phyloP scores from a whole-genome alignment of 768 basidiomycete genomes.

The Tylopilus rubrobrunneus region DNA sequence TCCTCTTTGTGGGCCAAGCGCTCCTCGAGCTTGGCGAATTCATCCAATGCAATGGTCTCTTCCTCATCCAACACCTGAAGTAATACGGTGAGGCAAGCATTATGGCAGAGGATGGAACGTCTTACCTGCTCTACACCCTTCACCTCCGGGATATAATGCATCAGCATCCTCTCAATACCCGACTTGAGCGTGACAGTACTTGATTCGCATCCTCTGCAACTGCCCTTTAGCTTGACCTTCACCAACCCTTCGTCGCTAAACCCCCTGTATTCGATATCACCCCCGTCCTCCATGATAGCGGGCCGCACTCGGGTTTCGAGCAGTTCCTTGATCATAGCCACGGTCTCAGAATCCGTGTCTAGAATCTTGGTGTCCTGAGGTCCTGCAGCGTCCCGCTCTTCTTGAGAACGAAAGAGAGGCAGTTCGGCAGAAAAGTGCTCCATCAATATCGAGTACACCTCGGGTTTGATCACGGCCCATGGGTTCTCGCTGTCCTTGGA shows the following conservation, averaged over 20 bases:
- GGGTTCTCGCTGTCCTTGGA: slow-evolving; percentile 82
- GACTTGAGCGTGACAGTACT: slow-evolving; percentile 94
- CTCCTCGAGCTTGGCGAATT: slow-evolving; percentile 85
- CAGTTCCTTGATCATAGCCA: slow-evolving; percentile 98
- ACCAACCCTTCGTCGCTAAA: slow-evolving; percentile 85
- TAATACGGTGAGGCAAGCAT: slow-evolving; percentile 6
- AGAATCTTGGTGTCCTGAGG: slow-evolving; percentile 92
- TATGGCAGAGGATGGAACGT: not conserved
- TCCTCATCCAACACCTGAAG: slow-evolving; percentile 83
- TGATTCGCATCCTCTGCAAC: slow-evolving; percentile 92
- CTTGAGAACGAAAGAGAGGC: slow-evolving; percentile 78
- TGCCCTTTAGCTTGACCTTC: slow-evolving; percentile 89
- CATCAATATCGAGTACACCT: slow-evolving; percentile 95
- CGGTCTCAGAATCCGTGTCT: slow-evolving; percentile 92
- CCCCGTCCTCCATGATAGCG: slow-evolving; percentile 98
- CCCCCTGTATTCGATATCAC: slow-evolving; percentile 94
- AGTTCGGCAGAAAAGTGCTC: slow-evolving; percentile 94
- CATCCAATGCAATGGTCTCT: slow-evolving; percentile 79
- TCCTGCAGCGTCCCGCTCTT: slow-evolving; percentile 76
- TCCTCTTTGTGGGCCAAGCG: slow-evolving; percentile 48
- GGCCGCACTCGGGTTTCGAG: slow-evolving; percentile 93
- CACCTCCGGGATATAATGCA: slow-evolving; percentile 98
- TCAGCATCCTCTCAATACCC: slow-evolving; percentile 97
- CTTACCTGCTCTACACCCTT: slow-evolving; percentile 83
- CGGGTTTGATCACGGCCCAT: slow-evolving; percentile 93